Percentiles rank a stretch among this genome's conserved stretches.
These are phyloP conservation scores for Coprinellus micaceus DNA, from an alignment of 768 basidiomycete genomes.

Conservation along the genomic window DNA sequence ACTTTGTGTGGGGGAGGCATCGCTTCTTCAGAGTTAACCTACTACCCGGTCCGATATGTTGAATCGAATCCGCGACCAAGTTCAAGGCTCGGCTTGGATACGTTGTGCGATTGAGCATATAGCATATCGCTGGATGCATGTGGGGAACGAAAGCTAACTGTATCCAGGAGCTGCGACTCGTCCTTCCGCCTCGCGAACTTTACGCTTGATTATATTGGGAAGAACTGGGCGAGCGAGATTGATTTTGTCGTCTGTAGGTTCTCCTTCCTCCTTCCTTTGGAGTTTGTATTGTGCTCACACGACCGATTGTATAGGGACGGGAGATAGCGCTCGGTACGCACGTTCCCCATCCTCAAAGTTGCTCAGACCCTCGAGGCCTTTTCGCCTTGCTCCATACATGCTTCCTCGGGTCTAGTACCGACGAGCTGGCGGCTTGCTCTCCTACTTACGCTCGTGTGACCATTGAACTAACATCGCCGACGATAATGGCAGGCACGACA, in stretches of 20 bases:
- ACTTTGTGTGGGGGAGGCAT: too few relatives aligned
- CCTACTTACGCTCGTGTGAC: too few relatives aligned
- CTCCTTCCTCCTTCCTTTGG: slow-evolving; percentile 5
- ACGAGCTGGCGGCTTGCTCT: too few relatives aligned
- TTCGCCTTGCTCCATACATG: background rate
- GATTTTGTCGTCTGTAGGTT: slow-evolving; percentile 85
- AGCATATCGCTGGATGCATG: background rate
- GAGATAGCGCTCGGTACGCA: slow-evolving; percentile 64
- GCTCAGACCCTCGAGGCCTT: background rate
- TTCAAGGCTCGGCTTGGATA: too few relatives aligned
- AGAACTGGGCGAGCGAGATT: slow-evolving; percentile 77
- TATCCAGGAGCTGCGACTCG: slow-evolving; percentile 71
- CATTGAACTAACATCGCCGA: too few relatives aligned
- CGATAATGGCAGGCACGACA: slow-evolving; percentile 89
- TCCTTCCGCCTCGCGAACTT: slow-evolving; percentile 75
- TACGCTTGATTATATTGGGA: slow-evolving; percentile 75
- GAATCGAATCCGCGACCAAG: too few relatives aligned
- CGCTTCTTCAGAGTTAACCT: too few relatives aligned
- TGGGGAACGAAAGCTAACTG: background rate
- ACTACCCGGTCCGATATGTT: too few relatives aligned
- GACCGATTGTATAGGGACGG: slow-evolving; percentile 55
- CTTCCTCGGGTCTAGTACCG: too few relatives aligned
- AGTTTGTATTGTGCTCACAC: background rate
- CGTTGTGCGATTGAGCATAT: too few relatives aligned
- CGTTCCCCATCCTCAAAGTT: too few relatives aligned